Evolutionary conservation across 1,284 basidiomycete genomes (phyloP).

Genomic region (Trametes sp.): DNA sequence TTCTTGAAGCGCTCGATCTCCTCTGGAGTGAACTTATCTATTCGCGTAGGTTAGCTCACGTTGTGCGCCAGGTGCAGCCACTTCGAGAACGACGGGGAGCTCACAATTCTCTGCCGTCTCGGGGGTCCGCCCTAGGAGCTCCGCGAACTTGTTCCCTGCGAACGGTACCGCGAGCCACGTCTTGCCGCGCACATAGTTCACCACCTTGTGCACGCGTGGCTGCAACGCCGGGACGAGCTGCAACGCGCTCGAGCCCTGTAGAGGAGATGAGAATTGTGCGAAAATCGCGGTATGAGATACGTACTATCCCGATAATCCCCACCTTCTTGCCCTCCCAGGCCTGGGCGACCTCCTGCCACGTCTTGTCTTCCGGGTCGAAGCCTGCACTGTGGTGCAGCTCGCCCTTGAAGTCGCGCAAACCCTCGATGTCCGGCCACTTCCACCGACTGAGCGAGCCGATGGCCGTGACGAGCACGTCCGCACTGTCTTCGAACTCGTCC

Average conservation of each 20-base stretch:
- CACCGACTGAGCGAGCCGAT: slow-evolving; percentile 60
- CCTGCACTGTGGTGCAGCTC: slow-evolving; percentile 62
- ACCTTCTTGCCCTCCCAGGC: slow-evolving; percentile 63
- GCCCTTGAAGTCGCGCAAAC: slow-evolving; percentile 59
- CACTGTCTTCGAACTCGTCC: slow-evolving; percentile 58
- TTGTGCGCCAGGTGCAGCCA: not conserved
- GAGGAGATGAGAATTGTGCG: not conserved
- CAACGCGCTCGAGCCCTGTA: slow-evolving; percentile 68
- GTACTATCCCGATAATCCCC: slow-evolving; percentile 67
- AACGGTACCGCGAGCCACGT: slow-evolving; percentile 68
- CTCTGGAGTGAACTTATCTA: slow-evolving; percentile 60
- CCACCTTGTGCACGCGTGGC: slow-evolving; percentile 56
- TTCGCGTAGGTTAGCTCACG: not conserved
- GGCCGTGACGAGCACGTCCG: slow-evolving; percentile 61
- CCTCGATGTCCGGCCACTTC: slow-evolving; percentile 67
- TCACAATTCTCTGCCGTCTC: slow-evolving; percentile 51
- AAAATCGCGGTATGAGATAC: slow-evolving; percentile 28
- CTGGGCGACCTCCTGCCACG: slow-evolving; percentile 56
- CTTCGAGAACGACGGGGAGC: slow-evolving; percentile 23
- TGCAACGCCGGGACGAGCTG: slow-evolving; percentile 69
- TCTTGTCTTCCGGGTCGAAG: slow-evolving; percentile 56
- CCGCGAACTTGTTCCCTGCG: slow-evolving; percentile 47
- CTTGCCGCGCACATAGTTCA: slow-evolving; percentile 67
- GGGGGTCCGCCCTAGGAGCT: slow-evolving; percentile 47
- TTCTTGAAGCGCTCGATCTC: slow-evolving; percentile 56